phyloP scores from a whole-genome alignment of 768 basidiomycete genomes.

The Lentinula aciculospora region DNA sequence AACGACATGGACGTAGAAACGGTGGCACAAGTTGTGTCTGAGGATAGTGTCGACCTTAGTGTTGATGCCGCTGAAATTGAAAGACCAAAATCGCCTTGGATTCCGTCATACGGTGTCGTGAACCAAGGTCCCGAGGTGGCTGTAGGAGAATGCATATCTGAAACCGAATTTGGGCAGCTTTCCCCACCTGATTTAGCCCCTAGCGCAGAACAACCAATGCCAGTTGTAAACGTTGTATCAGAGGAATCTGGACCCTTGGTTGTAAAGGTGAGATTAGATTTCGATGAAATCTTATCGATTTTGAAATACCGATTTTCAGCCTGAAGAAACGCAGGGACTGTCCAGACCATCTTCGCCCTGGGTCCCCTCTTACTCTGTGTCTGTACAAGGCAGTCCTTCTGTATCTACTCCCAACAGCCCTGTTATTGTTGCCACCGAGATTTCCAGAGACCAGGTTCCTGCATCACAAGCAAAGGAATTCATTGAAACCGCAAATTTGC shows the following conservation, averaged over 20 bases:
- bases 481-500: no score
- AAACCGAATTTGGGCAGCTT: not conserved
- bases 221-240: not conserved
- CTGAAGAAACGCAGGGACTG: conserved; percentile 6
- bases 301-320: not conserved
- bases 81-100: conserved; percentile 46
- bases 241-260: not conserved
- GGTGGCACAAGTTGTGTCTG: not conserved
- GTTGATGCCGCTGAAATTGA: conserved; percentile 21
- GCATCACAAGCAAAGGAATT: not conserved
- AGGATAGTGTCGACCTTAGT: not conserved
- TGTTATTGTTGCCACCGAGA: not conserved
- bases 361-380: conserved; percentile 38
- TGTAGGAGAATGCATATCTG: conserved; percentile 15
- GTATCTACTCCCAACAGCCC: not conserved
- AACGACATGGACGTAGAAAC: not conserved
- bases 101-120: conserved; percentile 47
- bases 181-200: not conserved
- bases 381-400: conserved; percentile 27
- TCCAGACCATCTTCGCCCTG: conserved; percentile 21
- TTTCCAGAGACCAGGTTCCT: not conserved
- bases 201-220: not conserved
- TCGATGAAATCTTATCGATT: not conserved
- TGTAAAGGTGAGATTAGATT: not conserved
- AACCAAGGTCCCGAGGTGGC: conserved; percentile 31